Percentiles rank a stretch among this genome's conserved stretches.
Evolutionary conservation across 2,329 filamentous ascomycete genomes (phyloP).

Genomic region (Exophiala bonariae): DNA sequence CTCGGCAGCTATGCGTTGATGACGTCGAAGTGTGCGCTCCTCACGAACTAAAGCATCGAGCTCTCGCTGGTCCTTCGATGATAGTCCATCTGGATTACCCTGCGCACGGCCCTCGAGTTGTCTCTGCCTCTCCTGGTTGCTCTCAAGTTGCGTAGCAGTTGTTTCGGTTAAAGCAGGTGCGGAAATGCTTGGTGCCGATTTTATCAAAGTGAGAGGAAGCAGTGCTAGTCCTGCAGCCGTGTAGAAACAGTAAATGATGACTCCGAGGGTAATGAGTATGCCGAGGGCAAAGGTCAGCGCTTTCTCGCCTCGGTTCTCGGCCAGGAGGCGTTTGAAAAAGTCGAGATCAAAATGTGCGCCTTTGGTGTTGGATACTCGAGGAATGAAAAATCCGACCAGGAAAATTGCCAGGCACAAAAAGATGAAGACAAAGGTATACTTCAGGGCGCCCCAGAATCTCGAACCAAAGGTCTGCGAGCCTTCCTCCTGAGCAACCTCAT

Average conservation of each 20-base stretch:
- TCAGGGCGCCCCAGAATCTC: conserved; percentile 79
- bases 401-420: conserved; percentile 74
- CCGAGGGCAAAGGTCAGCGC: conserved; percentile 88
- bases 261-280: conserved; percentile 83
- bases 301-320: conserved; percentile 84
- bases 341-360: conserved; percentile 77
- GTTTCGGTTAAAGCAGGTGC: conserved; percentile 74
- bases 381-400: conserved; percentile 90
- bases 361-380: conserved; percentile 67
- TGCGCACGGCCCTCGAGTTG: conserved; percentile 85
- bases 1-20: conserved; percentile 83
- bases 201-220: conserved; percentile 87
- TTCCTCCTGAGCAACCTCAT: conserved; percentile 81
- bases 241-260: conserved; percentile 82
- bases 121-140: conserved; percentile 86
- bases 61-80: conserved; percentile 83
- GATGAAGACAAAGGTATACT: conserved; percentile 87
- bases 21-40: conserved; percentile 86
- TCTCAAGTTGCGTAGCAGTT: conserved; percentile 76
- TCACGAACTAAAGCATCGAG: conserved; percentile 84
- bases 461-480: conserved; percentile 70
- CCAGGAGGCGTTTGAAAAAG: conserved; percentile 82
- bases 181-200: conserved; percentile 83
- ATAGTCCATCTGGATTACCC: conserved; percentile 71
- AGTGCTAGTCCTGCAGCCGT: conserved; percentile 86